Conservation (phyloP, 768 basidiomycete species). For the Lentinula lateritia region DNA sequence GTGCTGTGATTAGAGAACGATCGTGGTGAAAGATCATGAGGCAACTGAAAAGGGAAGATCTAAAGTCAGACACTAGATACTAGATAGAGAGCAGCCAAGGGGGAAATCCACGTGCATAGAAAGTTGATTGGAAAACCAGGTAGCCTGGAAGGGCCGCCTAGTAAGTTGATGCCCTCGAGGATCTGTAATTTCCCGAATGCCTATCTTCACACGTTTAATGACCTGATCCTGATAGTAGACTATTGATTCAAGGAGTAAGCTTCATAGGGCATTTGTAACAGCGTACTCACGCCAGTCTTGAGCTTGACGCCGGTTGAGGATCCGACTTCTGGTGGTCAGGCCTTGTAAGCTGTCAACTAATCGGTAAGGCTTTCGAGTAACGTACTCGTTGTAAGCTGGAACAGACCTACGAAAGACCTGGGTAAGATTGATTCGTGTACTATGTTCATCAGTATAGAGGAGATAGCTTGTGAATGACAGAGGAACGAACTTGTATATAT, state of each 20-base stretch:
- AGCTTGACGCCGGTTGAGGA: conserved; percentile 66
- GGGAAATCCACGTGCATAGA: conserved; percentile 40
- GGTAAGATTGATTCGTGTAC: conserved; percentile 60
- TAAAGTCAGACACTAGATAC: background rate
- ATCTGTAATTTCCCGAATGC: conserved; percentile 47
- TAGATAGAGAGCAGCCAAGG: background rate
- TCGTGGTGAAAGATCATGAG: conserved; percentile 64
- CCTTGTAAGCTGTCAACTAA: conserved; percentile 43
- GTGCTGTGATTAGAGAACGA: conserved; percentile 45
- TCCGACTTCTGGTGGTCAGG: conserved; percentile 40
- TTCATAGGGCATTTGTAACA: background rate
- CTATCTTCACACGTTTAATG: conserved; percentile 51
- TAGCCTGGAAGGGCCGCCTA: conserved; percentile 63
- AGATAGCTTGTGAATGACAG: background rate
- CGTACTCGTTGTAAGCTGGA: conserved; percentile 11
- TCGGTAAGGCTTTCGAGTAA: conserved; percentile 7
- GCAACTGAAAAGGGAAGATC: conserved; percentile 34
- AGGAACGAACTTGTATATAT: conserved; percentile 62
- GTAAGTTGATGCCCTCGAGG: conserved; percentile 51
- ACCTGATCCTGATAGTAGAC: conserved; percentile 67
- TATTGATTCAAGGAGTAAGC: conserved; percentile 18
- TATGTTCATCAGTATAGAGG: conserved; percentile 21
- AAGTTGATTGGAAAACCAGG: conserved; percentile 68
- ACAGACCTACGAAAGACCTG: conserved; percentile 61
- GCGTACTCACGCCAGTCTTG: conserved; percentile 71